A percentile compares a stretch with the other conserved stretches of the same genome.
These are phyloP conservation scores for Caulochytrium protostelioides DNA, from an alignment of 371 early-diverging fungal species.

Conservation along the genomic window DNA sequence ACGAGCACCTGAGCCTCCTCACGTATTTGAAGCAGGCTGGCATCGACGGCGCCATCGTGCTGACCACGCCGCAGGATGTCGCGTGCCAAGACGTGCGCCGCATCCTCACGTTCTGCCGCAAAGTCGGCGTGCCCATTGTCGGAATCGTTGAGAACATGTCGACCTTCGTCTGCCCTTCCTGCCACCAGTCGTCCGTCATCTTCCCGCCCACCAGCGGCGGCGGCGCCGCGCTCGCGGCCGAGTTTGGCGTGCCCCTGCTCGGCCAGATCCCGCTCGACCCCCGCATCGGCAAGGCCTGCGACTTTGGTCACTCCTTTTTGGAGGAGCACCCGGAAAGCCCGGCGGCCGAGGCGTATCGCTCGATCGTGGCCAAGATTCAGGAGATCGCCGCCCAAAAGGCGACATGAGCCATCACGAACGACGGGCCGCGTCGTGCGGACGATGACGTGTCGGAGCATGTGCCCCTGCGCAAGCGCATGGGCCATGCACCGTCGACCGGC, in stretches of 20 bases:
- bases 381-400: too few species aligned
- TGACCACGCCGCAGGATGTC: constrained; percentile 91
- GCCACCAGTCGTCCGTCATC: constrained; percentile 40
- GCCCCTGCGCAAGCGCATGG: too few species aligned
- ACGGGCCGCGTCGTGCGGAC: too few species aligned
- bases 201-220: constrained; percentile 87
- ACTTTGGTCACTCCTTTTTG: constrained; percentile 64
- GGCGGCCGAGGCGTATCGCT: constrained; percentile 48
- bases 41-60: constrained; percentile 76
- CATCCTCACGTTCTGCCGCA: constrained; percentile 87
- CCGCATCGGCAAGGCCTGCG: constrained; percentile 62
- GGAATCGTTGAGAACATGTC: constrained; percentile 98
- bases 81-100: constrained; percentile 87
- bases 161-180: constrained; percentile 81
- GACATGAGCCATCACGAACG: too few species aligned
- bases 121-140: constrained; percentile 67
- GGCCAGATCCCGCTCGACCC: constrained; percentile 85
- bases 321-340: constrained; percentile 72
- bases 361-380: constrained; percentile 25
- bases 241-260: constrained; percentile 48
- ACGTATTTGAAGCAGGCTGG: constrained; percentile 53
- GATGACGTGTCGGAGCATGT: too few species aligned
- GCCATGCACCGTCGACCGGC: too few species aligned
- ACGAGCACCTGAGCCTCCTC: constrained; percentile 84
- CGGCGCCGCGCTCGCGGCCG: constrained; percentile 51